A percentile compares a stretch with the other conserved stretches of the same genome.
phyloP scores from a whole-genome alignment of 2,329 filamentous ascomycete species.

The Fusarium marasasianum region DNA sequence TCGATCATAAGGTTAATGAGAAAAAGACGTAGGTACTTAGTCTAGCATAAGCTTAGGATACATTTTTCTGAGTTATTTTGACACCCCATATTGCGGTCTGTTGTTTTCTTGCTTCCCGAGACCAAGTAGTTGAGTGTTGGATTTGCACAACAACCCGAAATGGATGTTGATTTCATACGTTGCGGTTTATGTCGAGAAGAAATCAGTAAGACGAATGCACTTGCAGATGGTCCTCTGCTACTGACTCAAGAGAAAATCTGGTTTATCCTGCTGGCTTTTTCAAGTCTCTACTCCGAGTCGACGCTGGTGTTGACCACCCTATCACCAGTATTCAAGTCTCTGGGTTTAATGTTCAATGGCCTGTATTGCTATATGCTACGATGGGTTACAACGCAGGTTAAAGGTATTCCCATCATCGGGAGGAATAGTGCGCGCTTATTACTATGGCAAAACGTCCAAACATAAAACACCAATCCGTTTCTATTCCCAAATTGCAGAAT shows the following conservation, averaged over 20 bases:
- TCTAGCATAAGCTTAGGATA: neutral
- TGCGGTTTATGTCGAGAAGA: neutral
- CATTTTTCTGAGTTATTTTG: neutral
- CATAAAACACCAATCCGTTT: conserved; percentile 33
- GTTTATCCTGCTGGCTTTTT: neutral
- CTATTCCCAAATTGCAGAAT: conserved; percentile 19
- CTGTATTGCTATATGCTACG: neutral
- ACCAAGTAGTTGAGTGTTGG: neutral
- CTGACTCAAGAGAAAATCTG: too few relatives aligned
- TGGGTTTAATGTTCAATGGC: neutral
- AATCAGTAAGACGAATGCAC: neutral
- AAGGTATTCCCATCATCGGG: neutral
- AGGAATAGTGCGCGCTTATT: conserved; percentile 15
- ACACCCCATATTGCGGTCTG: neutral
- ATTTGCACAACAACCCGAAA: too few relatives aligned
- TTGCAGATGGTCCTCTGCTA: neutral
- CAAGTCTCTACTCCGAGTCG: neutral
- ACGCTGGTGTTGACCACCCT: neutral
- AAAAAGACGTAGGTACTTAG: neutral
- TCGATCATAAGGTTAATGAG: neutral
- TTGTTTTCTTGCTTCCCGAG: neutral
- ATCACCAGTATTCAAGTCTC: neutral
- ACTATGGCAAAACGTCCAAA: conserved; percentile 15
- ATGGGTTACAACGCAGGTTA: neutral
- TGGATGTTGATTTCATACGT: neutral